phyloP scores from a whole-genome alignment of 179 eudicot species.

The Corrigiola litoralis region DNA sequence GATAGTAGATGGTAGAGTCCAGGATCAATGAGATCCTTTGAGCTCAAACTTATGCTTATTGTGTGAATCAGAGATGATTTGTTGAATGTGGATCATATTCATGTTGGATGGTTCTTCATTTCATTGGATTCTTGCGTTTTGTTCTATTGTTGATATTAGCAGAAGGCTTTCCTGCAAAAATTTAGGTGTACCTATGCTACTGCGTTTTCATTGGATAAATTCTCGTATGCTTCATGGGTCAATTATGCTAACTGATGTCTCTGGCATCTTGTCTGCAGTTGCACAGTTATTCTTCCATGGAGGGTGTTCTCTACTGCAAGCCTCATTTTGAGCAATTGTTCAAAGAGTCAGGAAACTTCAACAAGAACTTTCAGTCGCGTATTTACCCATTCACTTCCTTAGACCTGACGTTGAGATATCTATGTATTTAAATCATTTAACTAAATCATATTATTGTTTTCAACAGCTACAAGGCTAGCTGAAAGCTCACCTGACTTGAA shows the following conservation, averaged over 20 bases:
- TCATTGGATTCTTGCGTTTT: not conserved
- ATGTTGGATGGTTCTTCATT: not conserved
- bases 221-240: not conserved
- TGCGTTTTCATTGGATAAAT: too few species aligned
- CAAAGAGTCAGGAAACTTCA: constrained; percentile 89
- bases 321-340: constrained; percentile 99
- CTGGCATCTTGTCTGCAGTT: constrained; percentile 44
- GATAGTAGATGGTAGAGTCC: not conserved
- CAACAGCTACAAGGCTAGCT: constrained; percentile 68
- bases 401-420: not conserved
- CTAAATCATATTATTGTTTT: constrained; percentile 15
- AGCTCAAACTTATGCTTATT: too few species aligned
- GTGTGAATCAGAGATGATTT: not conserved
- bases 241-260: constrained; percentile 5
- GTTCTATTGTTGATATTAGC: too few species aligned
- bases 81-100: not conserved
- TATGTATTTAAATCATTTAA: constrained; percentile 4
- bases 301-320: constrained; percentile 93
- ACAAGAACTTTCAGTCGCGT: constrained; percentile 93
- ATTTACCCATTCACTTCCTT: constrained; percentile 20
- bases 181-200: too few species aligned
- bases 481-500: constrained; percentile 48
- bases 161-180: too few species aligned
- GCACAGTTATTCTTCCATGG: constrained; percentile 93
- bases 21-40: not conserved